Evolutionary conservation across 192 early-diverging fungal species (phyloP).

Genomic region (Umbelopsis sp.): DNA sequence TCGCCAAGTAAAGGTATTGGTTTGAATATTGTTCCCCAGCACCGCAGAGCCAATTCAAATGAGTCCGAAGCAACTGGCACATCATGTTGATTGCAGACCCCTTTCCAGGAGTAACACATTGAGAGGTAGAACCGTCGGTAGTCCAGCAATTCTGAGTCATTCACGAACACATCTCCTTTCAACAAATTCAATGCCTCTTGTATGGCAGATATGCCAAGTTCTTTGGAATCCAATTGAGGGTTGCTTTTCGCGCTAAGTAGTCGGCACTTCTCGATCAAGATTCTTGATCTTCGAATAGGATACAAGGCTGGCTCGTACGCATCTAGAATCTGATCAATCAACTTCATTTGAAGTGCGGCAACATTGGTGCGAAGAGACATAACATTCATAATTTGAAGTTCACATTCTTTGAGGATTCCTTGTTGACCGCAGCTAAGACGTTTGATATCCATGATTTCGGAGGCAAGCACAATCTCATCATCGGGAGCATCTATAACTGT

Average conservation of each 20-base stretch:
- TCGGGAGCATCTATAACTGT: slow-evolving; percentile 19
- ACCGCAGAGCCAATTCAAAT: slow-evolving; percentile 56
- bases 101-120: slow-evolving; percentile 58
- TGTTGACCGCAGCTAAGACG: slow-evolving; percentile 9
- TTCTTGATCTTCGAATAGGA: slow-evolving; percentile 41
- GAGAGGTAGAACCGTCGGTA: slow-evolving; percentile 61
- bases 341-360: slow-evolving; percentile 6
- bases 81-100: slow-evolving; percentile 47
- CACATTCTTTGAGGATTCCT: slow-evolving; percentile 30
- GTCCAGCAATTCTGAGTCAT: slow-evolving; percentile 40
- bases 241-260: slow-evolving; percentile 20
- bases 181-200: not conserved
- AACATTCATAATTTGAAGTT: slow-evolving; percentile 22
- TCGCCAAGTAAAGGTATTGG: not conserved
- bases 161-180: slow-evolving; percentile 11
- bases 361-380: slow-evolving; percentile 21
- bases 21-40: slow-evolving; percentile 60
- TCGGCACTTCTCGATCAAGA: slow-evolving; percentile 12
- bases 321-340: slow-evolving; percentile 35
- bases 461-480: slow-evolving; percentile 6
- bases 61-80: slow-evolving; percentile 30
- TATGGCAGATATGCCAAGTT: not conserved
- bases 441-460: slow-evolving; percentile 1
- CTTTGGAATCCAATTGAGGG: slow-evolving; percentile 44
- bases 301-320: slow-evolving; percentile 24